phyloP scores from a whole-genome alignment of 208 protist species.

The Acanthamoeba divionensis region DNA sequence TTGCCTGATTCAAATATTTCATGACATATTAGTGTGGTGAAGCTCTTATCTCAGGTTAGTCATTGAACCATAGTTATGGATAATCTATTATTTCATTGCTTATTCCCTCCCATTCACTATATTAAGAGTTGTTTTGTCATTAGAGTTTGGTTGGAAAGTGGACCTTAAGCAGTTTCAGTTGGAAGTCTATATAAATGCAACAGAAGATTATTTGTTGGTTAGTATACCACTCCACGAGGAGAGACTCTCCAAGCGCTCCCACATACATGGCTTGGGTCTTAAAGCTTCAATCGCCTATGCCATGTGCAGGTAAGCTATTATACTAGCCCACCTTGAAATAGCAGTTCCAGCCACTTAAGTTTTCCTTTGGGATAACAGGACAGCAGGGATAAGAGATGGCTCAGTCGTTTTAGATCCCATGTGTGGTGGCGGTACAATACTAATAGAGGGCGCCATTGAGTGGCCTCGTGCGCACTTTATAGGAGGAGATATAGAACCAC shows the following conservation, averaged over 20 bases:
- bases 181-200: neutral
- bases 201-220: neutral
- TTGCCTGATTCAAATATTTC: neutral
- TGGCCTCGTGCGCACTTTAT: slow-evolving; percentile 4
- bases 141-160: slow-evolving; percentile 18
- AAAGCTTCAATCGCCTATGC: neutral
- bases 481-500: neutral
- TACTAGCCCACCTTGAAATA: neutral
- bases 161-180: neutral
- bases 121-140: neutral
- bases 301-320: neutral
- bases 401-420: neutral
- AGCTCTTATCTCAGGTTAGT: neutral
- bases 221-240: neutral
- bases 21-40: neutral
- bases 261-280: neutral
- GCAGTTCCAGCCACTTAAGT: neutral
- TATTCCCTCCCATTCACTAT: neutral
- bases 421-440: neutral
- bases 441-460: neutral
- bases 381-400: neutral
- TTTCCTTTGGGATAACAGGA: neutral
- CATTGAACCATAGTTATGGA: neutral
- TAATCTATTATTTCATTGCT: neutral
- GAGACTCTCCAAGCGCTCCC: neutral